phyloP scores from a whole-genome alignment of 169 alveolate species.

The Plasmodium cynomolgi region DNA sequence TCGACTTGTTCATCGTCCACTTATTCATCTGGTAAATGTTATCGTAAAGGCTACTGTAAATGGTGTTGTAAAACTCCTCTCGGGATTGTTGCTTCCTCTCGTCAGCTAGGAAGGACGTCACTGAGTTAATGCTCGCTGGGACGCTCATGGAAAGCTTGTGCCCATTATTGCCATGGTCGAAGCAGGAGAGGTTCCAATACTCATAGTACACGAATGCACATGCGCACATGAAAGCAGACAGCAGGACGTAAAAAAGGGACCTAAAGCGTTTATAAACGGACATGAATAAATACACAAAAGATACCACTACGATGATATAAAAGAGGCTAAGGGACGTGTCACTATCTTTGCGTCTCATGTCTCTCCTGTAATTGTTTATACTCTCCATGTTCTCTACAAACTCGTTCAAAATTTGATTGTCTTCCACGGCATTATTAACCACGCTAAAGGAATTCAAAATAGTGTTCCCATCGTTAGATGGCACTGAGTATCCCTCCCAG shows the following conservation, averaged over 20 bases:
- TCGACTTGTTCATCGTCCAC: background rate
- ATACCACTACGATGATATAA: background rate
- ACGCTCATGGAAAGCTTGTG: background rate
- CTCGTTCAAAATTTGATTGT: background rate
- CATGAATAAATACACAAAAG: conserved; percentile 9
- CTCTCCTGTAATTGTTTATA: background rate
- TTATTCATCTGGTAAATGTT: too few species aligned
- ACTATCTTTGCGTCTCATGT: background rate
- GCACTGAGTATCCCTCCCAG: background rate
- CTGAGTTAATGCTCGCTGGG: conserved; percentile 3
- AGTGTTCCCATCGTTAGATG: background rate
- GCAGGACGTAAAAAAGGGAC: background rate
- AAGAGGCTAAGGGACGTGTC: background rate
- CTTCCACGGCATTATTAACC: background rate
- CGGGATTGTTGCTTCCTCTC: background rate
- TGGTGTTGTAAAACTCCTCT: conserved; percentile 9
- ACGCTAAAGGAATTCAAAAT: background rate
- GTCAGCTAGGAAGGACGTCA: background rate
- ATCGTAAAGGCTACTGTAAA: background rate
- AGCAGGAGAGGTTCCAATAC: background rate
- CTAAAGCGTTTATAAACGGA: conserved; percentile 7
- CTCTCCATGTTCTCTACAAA: background rate
- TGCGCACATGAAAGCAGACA: background rate
- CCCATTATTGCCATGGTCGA: background rate
- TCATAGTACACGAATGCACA: conserved; percentile 9